A percentile compares a stretch with the other conserved stretches of the same genome.
Evolutionary conservation across 108 stramenopile genomes (phyloP).

Genomic region (Cyclotella choctawhatcheeana): DNA sequence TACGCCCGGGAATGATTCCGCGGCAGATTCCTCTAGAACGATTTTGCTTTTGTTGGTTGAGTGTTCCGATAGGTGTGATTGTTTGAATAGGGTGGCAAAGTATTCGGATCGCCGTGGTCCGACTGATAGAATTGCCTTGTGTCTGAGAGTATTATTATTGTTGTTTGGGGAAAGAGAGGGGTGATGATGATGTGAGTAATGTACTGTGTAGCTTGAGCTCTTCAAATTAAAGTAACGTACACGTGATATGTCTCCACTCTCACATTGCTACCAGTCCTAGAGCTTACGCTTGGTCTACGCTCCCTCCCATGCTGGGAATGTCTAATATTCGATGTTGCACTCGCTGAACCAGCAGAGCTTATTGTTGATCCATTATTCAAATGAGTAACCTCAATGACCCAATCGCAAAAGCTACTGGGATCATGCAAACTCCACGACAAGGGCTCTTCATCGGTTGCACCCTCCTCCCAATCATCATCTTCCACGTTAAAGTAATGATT

Average conservation of each 20-base stretch:
- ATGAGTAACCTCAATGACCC: conserved; percentile 45
- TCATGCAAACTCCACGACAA: conserved; percentile 49
- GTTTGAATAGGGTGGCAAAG: conserved; percentile 56
- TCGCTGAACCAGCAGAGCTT: neutral
- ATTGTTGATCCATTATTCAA: neutral
- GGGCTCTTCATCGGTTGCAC: conserved; percentile 37
- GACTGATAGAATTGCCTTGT: conserved; percentile 51
- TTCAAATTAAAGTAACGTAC: too few relatives aligned
- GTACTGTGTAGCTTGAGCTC: too few relatives aligned
- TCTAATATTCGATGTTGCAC: neutral
- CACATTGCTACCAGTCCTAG: neutral
- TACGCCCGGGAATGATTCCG: conserved; percentile 50
- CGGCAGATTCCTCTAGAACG: conserved; percentile 46
- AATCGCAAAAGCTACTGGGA: conserved; percentile 46
- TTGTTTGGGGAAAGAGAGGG: neutral
- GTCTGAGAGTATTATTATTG: conserved; percentile 1
- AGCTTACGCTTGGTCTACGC: too few relatives aligned
- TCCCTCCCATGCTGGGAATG: neutral
- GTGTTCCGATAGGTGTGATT: conserved; percentile 43
- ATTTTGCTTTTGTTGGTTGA: conserved; percentile 44
- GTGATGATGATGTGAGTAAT: neutral
- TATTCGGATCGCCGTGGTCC: conserved; percentile 57
- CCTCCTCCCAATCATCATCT: conserved; percentile 50
- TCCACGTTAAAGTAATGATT: conserved; percentile 46
- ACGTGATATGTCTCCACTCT: conserved; percentile 8